Percentiles rank a stretch among this genome's conserved stretches.
phyloP scores from a whole-genome alignment of 176 grass and related monocot genomes.

The Stipa capillata region DNA sequence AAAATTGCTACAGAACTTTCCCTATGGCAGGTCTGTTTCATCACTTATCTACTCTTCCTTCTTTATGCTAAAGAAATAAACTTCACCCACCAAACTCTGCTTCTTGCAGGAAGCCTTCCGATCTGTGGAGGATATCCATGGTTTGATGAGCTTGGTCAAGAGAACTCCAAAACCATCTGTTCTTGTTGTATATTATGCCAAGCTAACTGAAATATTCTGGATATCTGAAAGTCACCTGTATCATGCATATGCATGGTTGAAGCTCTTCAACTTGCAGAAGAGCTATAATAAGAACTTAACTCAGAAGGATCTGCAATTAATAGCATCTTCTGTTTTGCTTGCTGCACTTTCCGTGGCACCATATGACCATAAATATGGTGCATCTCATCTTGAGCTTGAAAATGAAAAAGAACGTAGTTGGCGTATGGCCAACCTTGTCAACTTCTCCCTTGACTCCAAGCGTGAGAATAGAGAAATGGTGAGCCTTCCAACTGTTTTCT shows the following conservation, averaged over 20 bases:
- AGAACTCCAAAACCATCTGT: conserved; percentile 90
- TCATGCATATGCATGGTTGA: conserved; percentile 94
- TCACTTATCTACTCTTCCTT: background rate
- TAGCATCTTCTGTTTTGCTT: conserved; percentile 90
- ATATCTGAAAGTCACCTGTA: conserved; percentile 83
- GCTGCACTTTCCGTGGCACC: conserved; percentile 80
- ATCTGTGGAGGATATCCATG: conserved; percentile 93
- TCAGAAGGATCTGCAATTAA: conserved; percentile 89
- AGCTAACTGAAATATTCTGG: conserved; percentile 97
- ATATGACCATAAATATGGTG: conserved; percentile 79
- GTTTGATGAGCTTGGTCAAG: conserved; percentile 91
- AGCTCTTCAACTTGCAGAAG: conserved; percentile 92
- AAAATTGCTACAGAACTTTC: conserved; percentile 88
- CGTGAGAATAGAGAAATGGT: conserved; percentile 76
- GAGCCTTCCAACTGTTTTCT: background rate
- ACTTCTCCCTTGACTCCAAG: conserved; percentile 76
- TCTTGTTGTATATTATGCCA: conserved; percentile 89
- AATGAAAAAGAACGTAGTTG: conserved; percentile 83
- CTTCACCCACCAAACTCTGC: background rate
- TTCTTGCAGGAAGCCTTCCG: conserved; percentile 86
- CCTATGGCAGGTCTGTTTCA: conserved; percentile 80
- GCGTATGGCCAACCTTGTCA: conserved; percentile 63
- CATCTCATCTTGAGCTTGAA: conserved; percentile 86
- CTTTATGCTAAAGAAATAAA: background rate
- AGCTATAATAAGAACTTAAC: conserved; percentile 95